Conservation (phyloP, 2,329 filamentous ascomycete species). For the Gnomoniopsis sp. region DNA sequence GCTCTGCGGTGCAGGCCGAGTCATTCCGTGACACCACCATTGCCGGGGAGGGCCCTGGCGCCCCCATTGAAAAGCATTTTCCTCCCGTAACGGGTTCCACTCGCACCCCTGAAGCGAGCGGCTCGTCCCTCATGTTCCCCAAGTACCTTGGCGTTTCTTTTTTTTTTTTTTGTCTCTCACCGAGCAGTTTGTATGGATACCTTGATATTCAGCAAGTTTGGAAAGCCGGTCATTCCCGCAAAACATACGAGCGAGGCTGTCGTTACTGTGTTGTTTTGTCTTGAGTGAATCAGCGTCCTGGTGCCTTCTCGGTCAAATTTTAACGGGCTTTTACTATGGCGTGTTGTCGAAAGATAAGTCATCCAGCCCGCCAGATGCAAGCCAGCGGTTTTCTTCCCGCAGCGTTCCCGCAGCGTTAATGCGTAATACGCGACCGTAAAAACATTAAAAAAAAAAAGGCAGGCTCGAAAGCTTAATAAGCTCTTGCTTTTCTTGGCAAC, state of each 20-base stretch:
- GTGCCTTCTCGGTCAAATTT: background rate
- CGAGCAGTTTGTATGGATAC: too few species aligned
- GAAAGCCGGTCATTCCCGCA: too few species aligned
- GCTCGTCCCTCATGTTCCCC: background rate
- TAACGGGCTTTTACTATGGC: background rate
- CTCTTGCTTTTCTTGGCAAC: too few species aligned
- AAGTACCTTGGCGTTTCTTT: background rate
- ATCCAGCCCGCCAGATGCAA: too few species aligned
- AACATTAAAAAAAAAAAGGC: too few species aligned
- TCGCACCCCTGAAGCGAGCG: background rate
- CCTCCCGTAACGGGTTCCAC: background rate
- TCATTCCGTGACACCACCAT: constrained; percentile 9
- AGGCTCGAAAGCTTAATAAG: too few species aligned
- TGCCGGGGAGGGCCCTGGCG: background rate
- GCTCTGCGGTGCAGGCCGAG: constrained; percentile 12
- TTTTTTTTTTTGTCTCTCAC: background rate
- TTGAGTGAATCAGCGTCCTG: too few species aligned
- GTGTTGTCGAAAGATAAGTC: too few species aligned
- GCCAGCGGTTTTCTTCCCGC: too few species aligned
- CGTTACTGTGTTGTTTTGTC: too few species aligned
- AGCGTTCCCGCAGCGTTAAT: background rate
- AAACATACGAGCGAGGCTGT: too few species aligned
- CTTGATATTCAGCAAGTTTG: too few species aligned
- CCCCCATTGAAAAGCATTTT: background rate
- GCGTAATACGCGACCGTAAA: background rate